Base-by-base conservation (phyloP, 148 eudicot species). In the Vaccinium myrtillus region DNA sequence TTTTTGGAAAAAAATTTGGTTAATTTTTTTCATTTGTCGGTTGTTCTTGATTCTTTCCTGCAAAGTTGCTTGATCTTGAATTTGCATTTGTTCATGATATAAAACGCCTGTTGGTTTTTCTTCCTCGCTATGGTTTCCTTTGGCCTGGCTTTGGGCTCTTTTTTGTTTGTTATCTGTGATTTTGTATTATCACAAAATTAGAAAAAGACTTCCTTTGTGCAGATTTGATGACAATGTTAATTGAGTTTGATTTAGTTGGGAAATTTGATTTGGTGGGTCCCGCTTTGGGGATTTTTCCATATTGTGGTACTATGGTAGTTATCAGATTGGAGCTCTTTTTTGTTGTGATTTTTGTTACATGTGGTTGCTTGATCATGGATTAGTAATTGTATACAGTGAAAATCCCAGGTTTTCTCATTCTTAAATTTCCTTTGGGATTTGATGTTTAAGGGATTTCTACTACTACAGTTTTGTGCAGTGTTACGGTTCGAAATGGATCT, bases 1-100 rank as follows among this genome's bases (percentile, higher is more conserved):
- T 81, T 15, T 36, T 32, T 12, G 46, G 23, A 1, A 32, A 32
- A 67, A 67, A 23, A 5, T 25, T 65, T 65, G 76, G 3, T 80
- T 39, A 12, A 0, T 14, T 51, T 48, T 0, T 30, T 69, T 25
- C 70, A 63, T 69, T 36, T 14, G 32, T 69, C 27, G 5, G 36
- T 25, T 69, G 74, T 25, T 69, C 73, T 69, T 69, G 74, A 69
- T 67, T 67, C 10, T 12, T 67, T 67, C 27, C 30, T 43, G 15
- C 36, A 3, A 67, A 59, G 63, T 69, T 51, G 21, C 25, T 51
- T 15, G 63, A 82, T 70, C 84, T 82, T 82, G 50, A 53, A 53
- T 19, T 50, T 67, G 76, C 21, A 49, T 51, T 50, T 63, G 6
- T 25, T 67, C 25, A 27, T 43, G 13, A 32, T 0, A 46, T 19